Base-by-base conservation (phyloP, 2,329 filamentous ascomycete genomes). In the Aureobasidium mangrovei region DNA sequence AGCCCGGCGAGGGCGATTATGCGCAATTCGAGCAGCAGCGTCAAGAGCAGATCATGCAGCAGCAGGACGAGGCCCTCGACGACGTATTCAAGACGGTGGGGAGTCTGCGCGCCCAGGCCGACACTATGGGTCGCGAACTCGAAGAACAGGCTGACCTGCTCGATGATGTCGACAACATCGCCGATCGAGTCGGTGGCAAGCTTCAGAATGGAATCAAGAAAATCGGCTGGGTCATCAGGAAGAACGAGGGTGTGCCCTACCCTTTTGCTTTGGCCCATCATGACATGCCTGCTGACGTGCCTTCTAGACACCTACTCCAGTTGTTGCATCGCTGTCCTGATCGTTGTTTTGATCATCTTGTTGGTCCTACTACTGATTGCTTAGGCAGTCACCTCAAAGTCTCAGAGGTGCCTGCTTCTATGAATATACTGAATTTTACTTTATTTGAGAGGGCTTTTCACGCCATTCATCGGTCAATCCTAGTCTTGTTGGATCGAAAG, bases 131-230 rank as follows among this genome's bases (percentile, higher is more conserved):
- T 1, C 78, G 91, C 55, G 93, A 98, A 74, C 76, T 98, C 43
- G 94, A 96, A 71, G 93, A 98, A 73, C 93, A 98, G 76, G 80
- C 79, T 26, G 88, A 90, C 69, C 85, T 97, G 80, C 77, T 98
- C 55, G 84, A 93, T 59, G 84, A 87, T 51, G 86, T 94, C 39
- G 91, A 97, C 70, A 80, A 77, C 31, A 76, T 95, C 55, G 89
- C 88, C 3, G 91, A 97, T 68, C 79, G 91, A 33, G 90, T 98
- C 1, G 87, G 88, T 10, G 87, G 88, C 1, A 84, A 93, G 66
- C 71, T 98, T 64, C 83, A 89, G 72, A 89, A 79, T 54, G 93
- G 93, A 24, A 82, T 97, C 75, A 85, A 88, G 72, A 91, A 87
- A 73, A 82, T 98, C 63, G 82, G 84, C 60, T 81, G 86, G 69